A percentile compares a stretch with the other conserved stretches of the same genome.
Conservation (phyloP, 2,329 filamentous ascomycete species). For the Trichophyton mentagrophytes region DNA sequence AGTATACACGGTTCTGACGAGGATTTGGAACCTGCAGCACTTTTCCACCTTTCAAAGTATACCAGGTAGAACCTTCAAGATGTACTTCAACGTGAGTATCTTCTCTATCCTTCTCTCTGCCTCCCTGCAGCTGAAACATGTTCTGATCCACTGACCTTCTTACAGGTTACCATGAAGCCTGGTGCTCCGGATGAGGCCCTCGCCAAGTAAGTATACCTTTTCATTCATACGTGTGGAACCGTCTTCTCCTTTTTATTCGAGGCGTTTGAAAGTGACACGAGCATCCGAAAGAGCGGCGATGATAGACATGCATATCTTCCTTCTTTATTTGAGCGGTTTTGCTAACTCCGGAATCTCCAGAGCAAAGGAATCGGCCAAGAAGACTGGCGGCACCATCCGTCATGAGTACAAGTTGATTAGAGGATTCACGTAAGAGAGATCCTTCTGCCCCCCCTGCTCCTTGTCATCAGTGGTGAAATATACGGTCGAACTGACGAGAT, state of each 20-base stretch:
- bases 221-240: not conserved
- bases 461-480: not conserved
- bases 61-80: not conserved
- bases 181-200: slow-evolving; percentile 55
- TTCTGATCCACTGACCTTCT: not conserved
- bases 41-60: not conserved
- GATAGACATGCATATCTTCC: not conserved
- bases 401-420: slow-evolving; percentile 82
- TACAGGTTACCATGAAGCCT: slow-evolving; percentile 66
- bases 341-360: slow-evolving; percentile 30
- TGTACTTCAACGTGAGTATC: slow-evolving; percentile 6
- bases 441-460: not conserved
- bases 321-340: slow-evolving; percentile 11
- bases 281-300: not conserved
- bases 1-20: not conserved
- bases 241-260: not conserved
- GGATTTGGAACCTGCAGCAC: not conserved
- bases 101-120: not conserved
- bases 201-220: slow-evolving; percentile 42
- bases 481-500: not conserved
- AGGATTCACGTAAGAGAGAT: slow-evolving; percentile 61
- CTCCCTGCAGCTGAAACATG: not conserved
- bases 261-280: not conserved
- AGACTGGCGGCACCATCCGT: slow-evolving; percentile 70
- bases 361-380: slow-evolving; percentile 60